phyloP scores from a whole-genome alignment of 2,329 filamentous ascomycete species.

The Ophiostoma australiae region DNA sequence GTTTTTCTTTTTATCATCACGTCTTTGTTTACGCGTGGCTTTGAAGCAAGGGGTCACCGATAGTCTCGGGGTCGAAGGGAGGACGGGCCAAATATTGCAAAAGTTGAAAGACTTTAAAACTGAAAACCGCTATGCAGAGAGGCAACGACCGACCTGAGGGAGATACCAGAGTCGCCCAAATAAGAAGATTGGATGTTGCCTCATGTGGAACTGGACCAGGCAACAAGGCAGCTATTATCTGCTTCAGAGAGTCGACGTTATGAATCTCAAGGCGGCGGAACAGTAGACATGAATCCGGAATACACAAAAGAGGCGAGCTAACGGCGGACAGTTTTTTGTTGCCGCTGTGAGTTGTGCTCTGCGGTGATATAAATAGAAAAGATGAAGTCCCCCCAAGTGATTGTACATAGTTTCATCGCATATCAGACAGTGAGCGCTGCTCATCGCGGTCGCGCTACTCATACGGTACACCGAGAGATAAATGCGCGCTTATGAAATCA shows the following conservation, averaged over 20 bases:
- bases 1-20: not conserved
- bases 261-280: too few species aligned
- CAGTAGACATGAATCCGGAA: not conserved
- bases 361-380: not conserved
- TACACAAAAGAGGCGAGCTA: not conserved
- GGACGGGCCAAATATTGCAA: not conserved
- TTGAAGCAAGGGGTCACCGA: not conserved
- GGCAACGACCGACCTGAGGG: not conserved
- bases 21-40: conserved; percentile 10
- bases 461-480: not conserved
- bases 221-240: not conserved
- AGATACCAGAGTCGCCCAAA: not conserved
- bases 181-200: too few species aligned
- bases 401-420: not conserved
- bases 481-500: not conserved
- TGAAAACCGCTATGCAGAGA: not conserved
- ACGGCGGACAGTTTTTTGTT: not conserved
- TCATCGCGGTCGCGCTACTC: not conserved
- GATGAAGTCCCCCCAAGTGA: not conserved
- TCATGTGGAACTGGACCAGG: not conserved
- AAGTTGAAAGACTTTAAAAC: not conserved
- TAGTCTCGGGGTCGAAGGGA: not conserved
- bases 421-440: not conserved
- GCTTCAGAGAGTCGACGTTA: not conserved
- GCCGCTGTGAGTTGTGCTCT: not conserved